Percentiles rank a stretch among this genome's conserved stretches.
Evolutionary conservation across 2,329 filamentous ascomycete genomes (phyloP).

Genomic region (Passalora sequoiae): DNA sequence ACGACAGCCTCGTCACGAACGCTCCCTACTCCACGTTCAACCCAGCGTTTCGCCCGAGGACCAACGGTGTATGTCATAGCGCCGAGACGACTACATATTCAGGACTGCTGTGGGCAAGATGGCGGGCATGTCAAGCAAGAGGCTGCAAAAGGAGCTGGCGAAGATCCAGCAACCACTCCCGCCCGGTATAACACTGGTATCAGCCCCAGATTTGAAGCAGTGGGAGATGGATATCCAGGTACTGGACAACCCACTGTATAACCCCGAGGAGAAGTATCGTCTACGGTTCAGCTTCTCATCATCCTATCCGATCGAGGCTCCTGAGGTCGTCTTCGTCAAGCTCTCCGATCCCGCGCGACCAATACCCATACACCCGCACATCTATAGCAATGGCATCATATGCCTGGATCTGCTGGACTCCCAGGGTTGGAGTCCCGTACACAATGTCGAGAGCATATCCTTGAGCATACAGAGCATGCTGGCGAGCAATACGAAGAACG

Average conservation of each 20-base stretch:
- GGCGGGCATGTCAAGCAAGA: slow-evolving; percentile 34
- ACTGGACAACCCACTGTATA: slow-evolving; percentile 88
- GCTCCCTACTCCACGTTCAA: no score
- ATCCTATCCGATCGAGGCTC: slow-evolving; percentile 90
- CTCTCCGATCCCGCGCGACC: slow-evolving; percentile 48
- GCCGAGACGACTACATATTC: not conserved
- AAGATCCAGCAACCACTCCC: slow-evolving; percentile 57
- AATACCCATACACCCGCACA: slow-evolving; percentile 93
- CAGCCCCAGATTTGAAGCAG: slow-evolving; percentile 75
- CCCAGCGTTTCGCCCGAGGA: no score
- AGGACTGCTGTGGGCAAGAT: no score
- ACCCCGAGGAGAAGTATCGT: slow-evolving; percentile 66
- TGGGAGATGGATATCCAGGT: slow-evolving; percentile 92
- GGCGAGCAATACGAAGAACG: slow-evolving; percentile 86
- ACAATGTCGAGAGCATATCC: slow-evolving; percentile 94
- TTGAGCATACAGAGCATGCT: slow-evolving; percentile 98
- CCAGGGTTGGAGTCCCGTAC: slow-evolving; percentile 91
- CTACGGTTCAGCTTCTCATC: slow-evolving; percentile 80
- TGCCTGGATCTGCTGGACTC: slow-evolving; percentile 86
- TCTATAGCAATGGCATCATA: slow-evolving; percentile 98
- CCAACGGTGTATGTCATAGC: no score
- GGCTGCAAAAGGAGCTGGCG: slow-evolving; percentile 50
- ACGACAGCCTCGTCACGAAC: no score
- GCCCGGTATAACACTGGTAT: slow-evolving; percentile 70
- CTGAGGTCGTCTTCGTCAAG: slow-evolving; percentile 84